Evolutionary conservation across 495 filamentous ascomycete genomes (phyloP), one percentile per base, ranked within the genome.

Genomic region (Opeltia flavorubescens): DNA sequence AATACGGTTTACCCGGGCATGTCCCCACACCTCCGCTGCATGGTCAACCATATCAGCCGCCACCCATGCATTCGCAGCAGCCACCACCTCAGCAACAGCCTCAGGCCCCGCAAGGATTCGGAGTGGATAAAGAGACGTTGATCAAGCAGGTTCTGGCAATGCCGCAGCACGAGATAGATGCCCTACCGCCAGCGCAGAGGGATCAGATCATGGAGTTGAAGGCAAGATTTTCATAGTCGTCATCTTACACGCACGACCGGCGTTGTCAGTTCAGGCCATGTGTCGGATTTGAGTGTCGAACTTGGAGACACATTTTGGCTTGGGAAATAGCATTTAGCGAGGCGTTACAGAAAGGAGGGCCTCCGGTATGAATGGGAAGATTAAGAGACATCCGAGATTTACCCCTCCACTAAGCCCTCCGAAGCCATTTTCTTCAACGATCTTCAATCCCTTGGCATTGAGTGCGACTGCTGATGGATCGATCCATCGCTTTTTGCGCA

Each of bases 111-210:
- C 74, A 78, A 45, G 38, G 6, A 21, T n/a, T n/a, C n/a, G 38
- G 38, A 6, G 13, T 41, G 6, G 38, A 41, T 21, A 15, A 21
- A 6, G 38, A 41, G 7, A 21, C 17, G 1, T 65, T 89, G 42
- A 72, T 94, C 55, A 72, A 79, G 46, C 80, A 84, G 44, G 81
- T 94, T 7, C 64, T 94, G 61, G 73, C 60, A 40, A 75, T 95
- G 70, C 72, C 86, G 9, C 78, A 83, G 51, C 72, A 81, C 46
- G 71, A 77, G 44, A 84, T 95, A 54, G 80, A 89, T 59, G 71
- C 75, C 35, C 63, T 95, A 15, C 79, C 82, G 5, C 80, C 84
- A 17, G 69, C 70, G 24, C 78, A 88, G 50, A 70, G 84, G 29
- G 74, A 70, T 33, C 87, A 95, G 60, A 79, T 94, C 41, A 71